A percentile compares a stretch with the other conserved stretches of the same genome.
These are phyloP conservation scores for Aciculoconidium aculeatum DNA, from an alignment of 805 yeast species.

Conservation along the genomic window DNA sequence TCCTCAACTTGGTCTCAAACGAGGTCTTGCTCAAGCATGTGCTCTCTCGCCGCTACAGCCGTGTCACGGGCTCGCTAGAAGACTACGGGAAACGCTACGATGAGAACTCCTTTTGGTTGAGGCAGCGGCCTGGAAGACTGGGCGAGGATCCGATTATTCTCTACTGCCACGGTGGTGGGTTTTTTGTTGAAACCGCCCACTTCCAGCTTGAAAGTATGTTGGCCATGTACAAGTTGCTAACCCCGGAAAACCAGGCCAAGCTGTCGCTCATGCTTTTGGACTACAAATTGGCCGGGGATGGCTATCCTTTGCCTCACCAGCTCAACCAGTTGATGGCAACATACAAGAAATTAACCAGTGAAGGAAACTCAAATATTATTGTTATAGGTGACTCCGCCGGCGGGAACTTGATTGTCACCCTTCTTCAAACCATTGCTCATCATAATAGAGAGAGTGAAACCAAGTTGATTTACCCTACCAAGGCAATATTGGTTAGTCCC, in stretches of 20 bases:
- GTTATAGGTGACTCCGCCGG: slow-evolving; percentile 42
- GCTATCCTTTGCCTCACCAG: slow-evolving; percentile 29
- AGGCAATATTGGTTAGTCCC: slow-evolving; percentile 27
- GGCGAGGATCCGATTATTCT: slow-evolving; percentile 26
- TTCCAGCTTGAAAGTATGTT: slow-evolving; percentile 26
- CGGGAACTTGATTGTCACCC: slow-evolving; percentile 29
- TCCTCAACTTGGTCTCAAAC: slow-evolving; percentile 8
- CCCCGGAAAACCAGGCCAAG: slow-evolving; percentile 13
- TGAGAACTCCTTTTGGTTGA: slow-evolving; percentile 29
- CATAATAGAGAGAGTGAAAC: slow-evolving; percentile 12
- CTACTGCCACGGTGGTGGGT: slow-evolving; percentile 38
- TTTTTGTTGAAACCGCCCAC: slow-evolving; percentile 23
- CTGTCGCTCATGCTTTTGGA: slow-evolving; percentile 20
- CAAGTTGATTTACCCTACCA: slow-evolving; percentile 19
- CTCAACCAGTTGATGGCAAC: slow-evolving; percentile 24
- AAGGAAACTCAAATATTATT: slow-evolving; percentile 22
- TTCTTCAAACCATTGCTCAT: slow-evolving; percentile 16
- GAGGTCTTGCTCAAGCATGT: slow-evolving; percentile 10
- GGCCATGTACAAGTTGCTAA: slow-evolving; percentile 23
- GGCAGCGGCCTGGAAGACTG: slow-evolving; percentile 19
- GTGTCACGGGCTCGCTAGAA: slow-evolving; percentile 12
- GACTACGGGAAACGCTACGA: slow-evolving; percentile 30
- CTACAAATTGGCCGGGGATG: slow-evolving; percentile 23
- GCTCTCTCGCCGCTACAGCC: slow-evolving; percentile 3
- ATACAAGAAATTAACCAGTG: slow-evolving; percentile 17